phyloP scores from a whole-genome alignment of 768 basidiomycete species.

The Podaxis mareebaensis region DNA sequence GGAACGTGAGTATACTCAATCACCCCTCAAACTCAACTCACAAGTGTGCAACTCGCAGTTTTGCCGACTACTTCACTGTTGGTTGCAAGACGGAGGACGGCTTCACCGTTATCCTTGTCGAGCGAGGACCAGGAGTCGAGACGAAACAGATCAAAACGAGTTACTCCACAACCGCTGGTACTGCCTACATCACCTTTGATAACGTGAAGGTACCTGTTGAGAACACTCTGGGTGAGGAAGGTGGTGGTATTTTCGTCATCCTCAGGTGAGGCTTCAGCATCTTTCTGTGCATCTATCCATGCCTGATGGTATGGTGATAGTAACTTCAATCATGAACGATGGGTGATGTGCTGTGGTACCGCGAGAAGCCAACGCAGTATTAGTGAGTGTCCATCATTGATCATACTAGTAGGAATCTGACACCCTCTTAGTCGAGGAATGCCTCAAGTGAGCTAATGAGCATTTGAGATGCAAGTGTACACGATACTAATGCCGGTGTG shows the following conservation, averaged over 20 bases:
- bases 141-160: slow-evolving; percentile 66
- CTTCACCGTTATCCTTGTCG: slow-evolving; percentile 78
- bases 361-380: slow-evolving; percentile 50
- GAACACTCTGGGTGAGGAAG: slow-evolving; percentile 67
- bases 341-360: slow-evolving; percentile 82
- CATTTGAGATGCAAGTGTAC: not conserved
- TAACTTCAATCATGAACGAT: slow-evolving; percentile 95
- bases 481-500: not conserved
- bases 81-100: slow-evolving; percentile 74
- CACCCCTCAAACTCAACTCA: no score
- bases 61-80: slow-evolving; percentile 65
- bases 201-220: slow-evolving; percentile 84
- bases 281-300: not conserved
- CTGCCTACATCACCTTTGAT: slow-evolving; percentile 81
- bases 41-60: slow-evolving; percentile 27
- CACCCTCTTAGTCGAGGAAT: slow-evolving; percentile 67
- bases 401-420: not conserved
- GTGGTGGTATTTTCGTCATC: slow-evolving; percentile 38
- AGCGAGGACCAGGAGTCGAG: slow-evolving; percentile 44
- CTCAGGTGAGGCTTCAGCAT: slow-evolving; percentile 25
- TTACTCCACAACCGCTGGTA: slow-evolving; percentile 89
- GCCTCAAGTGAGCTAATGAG: slow-evolving; percentile 58
- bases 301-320: slow-evolving; percentile 27
- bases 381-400: slow-evolving; percentile 22
- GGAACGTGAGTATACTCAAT: slow-evolving; percentile 49